A percentile compares a stretch with the other conserved stretches of the same genome.
phyloP scores from a whole-genome alignment of 805 yeast species.

The Nakazawaea populi region DNA sequence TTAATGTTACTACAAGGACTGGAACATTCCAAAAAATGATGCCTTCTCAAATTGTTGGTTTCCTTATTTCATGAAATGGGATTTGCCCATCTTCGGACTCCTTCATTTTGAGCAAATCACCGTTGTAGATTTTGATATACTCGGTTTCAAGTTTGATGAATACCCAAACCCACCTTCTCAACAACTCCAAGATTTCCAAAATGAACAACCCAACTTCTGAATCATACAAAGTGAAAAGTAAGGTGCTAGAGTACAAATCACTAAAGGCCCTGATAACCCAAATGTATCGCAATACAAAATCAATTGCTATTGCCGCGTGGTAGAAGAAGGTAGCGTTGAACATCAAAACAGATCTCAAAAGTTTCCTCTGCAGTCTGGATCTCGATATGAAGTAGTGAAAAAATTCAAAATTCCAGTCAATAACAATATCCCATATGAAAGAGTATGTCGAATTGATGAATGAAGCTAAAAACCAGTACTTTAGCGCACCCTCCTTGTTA shows the following conservation, averaged over 20 bases:
- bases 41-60: not conserved
- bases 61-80: not conserved
- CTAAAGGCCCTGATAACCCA: slow-evolving; percentile 60
- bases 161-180: slow-evolving; percentile 89
- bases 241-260: slow-evolving; percentile 11
- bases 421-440: slow-evolving; percentile 81
- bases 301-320: slow-evolving; percentile 50
- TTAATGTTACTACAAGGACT: too few species aligned
- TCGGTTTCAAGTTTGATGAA: slow-evolving; percentile 81
- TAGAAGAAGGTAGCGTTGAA: slow-evolving; percentile 36
- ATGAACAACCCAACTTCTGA: slow-evolving; percentile 59
- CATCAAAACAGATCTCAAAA: slow-evolving; percentile 24
- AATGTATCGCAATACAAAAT: slow-evolving; percentile 62
- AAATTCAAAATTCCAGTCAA: slow-evolving; percentile 80
- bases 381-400: slow-evolving; percentile 28
- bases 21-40: too few species aligned
- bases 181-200: slow-evolving; percentile 67
- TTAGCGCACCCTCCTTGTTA: slow-evolving; percentile 16
- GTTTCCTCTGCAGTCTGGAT: slow-evolving; percentile 12
- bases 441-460: slow-evolving; percentile 70
- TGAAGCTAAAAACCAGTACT: slow-evolving; percentile 37
- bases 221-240: slow-evolving; percentile 21
- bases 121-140: slow-evolving; percentile 26
- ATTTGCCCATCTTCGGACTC: slow-evolving; percentile 7
- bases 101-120: slow-evolving; percentile 6